Evolutionary conservation across 2,329 filamentous ascomycete species (phyloP), one percentile per base, ranked within the genome.

Genomic region (Hymenoscyphus infarciens): DNA sequence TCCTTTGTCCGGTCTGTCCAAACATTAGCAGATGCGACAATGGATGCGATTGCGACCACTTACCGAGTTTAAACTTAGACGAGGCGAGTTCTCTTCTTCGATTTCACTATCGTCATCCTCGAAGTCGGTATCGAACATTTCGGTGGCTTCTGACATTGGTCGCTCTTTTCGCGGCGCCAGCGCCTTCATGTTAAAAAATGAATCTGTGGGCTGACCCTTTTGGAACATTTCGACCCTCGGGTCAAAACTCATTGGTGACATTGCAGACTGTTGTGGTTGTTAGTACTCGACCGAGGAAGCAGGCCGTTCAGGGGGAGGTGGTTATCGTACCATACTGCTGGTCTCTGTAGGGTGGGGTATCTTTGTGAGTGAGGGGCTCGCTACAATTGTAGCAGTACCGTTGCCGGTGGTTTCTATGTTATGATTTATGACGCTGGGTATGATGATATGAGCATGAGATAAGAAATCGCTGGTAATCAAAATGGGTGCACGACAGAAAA

Each of bases 111-210:
- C 74, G 54, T 79, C 77, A 57, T 90, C 87, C 67, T 92, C 90
- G 64, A 83, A 80, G 60, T 94, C 90, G 49, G 89, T 91, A 71
- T 92, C 90, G 73, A 88, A 87, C 67, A 92, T 89, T 71, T 92
- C 88, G 25, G 90, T 94, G 53, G 88, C 84, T 64, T 90, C 82
- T 42, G 90, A 93, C 42, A 84, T 75, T 45, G 89, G 89, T 27
- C 57, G 35, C 33, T 60, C 57, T 54, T 60, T 60, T 35, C 88
- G 82, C 61, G 79, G 78, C 76, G 80, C 64, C 65, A 73, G 71
- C 63, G 82, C 80, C 70, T 82, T 83, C 65, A 83, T 75, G 68
- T 81, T 81, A 75, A 90, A 89, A 73, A 90, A 86, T 19, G 85
- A 76, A 75, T 86, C 83, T 68, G 82, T 80, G 29, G 75, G 72